A percentile compares a stretch with the other conserved stretches of the same genome.
phyloP scores from a whole-genome alignment of 768 basidiomycete species.

The Mycena pura region DNA sequence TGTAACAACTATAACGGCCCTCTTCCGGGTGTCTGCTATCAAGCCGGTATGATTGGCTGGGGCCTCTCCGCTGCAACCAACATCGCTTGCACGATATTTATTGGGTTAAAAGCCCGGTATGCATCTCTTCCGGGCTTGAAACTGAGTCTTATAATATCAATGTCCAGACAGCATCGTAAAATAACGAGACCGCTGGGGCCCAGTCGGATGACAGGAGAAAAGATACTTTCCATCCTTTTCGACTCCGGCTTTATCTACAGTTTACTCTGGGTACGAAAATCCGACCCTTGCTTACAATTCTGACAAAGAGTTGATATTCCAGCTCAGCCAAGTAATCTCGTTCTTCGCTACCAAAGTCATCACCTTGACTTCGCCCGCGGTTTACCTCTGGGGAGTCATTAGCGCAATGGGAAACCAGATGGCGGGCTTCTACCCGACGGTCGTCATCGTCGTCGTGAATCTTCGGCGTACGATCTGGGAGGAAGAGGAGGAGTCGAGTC shows the following conservation, averaged over 20 bases:
- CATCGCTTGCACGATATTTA: conserved; percentile 13
- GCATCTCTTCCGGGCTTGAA: conserved; percentile 10
- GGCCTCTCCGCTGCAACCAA: conserved; percentile 13
- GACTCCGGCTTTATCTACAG: conserved; percentile 14
- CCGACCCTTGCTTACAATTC: conserved; percentile 7
- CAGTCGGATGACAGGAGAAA: conserved; percentile 12
- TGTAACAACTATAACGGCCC: conserved; percentile 13
- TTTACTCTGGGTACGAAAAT: conserved; percentile 12
- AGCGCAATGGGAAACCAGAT: conserved; percentile 12
- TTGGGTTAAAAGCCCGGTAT: conserved; percentile 15
- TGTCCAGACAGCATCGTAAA: conserved; percentile 10
- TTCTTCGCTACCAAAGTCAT: conserved; percentile 11
- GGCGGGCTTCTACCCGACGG: conserved; percentile 12
- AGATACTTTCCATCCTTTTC: conserved; percentile 14
- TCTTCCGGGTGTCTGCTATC: conserved; percentile 1
- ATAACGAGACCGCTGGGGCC: conserved; percentile 7
- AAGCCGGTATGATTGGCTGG: conserved; percentile 6
- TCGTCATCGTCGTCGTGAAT: conserved; percentile 14
- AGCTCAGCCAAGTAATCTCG: conserved; percentile 15
- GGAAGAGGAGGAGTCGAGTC: conserved; percentile 1
- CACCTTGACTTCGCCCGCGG: conserved; percentile 14
- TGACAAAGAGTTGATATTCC: conserved; percentile 13
- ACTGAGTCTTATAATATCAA: conserved; percentile 1
- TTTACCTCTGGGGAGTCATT: conserved; percentile 15
- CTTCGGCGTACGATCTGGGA: conserved; percentile 14